phyloP scores from a whole-genome alignment of 345 rosid genomes.

The Odontarrhena argentea region DNA sequence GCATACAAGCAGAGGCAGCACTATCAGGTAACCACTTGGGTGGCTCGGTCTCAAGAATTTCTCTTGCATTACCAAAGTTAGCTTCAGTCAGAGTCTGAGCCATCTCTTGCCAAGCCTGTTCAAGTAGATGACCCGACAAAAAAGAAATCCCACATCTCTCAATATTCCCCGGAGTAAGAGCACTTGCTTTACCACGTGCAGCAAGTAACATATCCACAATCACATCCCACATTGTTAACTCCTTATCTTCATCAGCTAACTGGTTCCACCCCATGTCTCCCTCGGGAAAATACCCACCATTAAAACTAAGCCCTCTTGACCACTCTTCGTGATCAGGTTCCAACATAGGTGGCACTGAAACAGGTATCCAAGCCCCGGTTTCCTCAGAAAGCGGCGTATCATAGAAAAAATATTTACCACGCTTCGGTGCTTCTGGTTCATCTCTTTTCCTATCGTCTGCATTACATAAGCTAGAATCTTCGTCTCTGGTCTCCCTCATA shows the following conservation, averaged over 20 bases:
- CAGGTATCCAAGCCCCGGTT: constrained; percentile 96
- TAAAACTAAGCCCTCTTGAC: constrained; percentile 57
- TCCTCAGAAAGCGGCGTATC: constrained; percentile 79
- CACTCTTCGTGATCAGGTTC: constrained; percentile 68
- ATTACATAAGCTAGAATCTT: constrained; percentile 16
- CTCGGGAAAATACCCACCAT: constrained; percentile 92
- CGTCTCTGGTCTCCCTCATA: constrained; percentile 22
- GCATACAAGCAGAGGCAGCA: constrained; percentile 86
- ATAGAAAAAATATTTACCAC: constrained; percentile 76
- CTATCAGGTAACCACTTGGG: constrained; percentile 94
- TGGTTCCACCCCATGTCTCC: constrained; percentile 87
- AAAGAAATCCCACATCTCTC: constrained; percentile 54
- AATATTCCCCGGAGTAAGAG: constrained; percentile 69
- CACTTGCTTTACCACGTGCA: constrained; percentile 79
- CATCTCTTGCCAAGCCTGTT: constrained; percentile 98
- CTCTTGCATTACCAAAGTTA: constrained; percentile 62
- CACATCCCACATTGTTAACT: constrained; percentile 96
- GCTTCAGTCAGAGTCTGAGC: constrained; percentile 82
- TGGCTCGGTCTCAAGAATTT: constrained; percentile 84
- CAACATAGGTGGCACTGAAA: constrained; percentile 91
- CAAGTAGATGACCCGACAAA: constrained; percentile 68
- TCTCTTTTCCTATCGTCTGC: constrained; percentile 24
- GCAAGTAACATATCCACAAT: constrained; percentile 78
- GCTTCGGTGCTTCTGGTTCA: constrained; percentile 37
- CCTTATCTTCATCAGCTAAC: constrained; percentile 60